Evolutionary conservation across 2,329 filamentous ascomycete species (phyloP).

Genomic region (Beauveria sp.): DNA sequence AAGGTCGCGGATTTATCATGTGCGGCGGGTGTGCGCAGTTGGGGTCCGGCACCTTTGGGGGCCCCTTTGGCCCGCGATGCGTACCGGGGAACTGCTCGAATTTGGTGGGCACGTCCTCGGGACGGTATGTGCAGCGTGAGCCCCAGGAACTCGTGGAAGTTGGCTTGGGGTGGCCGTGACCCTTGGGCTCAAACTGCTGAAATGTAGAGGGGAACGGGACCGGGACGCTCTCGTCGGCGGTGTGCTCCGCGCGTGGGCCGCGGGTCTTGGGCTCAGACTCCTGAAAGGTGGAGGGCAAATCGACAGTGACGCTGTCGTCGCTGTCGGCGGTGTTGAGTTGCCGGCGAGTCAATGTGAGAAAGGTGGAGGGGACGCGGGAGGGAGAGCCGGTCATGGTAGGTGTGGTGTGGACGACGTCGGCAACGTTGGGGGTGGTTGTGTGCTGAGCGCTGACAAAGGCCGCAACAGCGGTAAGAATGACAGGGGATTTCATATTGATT

Average conservation of each 20-base stretch:
- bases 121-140: no score
- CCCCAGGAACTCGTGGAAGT: no score
- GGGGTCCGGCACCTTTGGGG: neutral
- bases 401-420: no score
- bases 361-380: no score
- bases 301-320: neutral
- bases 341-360: no score
- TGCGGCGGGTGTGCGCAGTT: neutral
- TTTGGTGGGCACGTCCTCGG: no score
- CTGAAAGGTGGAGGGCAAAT: neutral
- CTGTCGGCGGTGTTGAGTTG: neutral
- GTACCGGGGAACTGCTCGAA: no score
- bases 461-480: neutral
- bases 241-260: neutral
- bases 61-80: neutral
- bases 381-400: neutral
- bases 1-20: neutral
- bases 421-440: no score
- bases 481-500: neutral
- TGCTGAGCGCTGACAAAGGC: neutral
- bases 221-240: no score
- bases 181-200: no score
- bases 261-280: neutral
- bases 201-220: no score
- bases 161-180: no score